Evolutionary conservation across 2,329 filamentous ascomycete genomes (phyloP), one percentile per base, ranked within the genome.

Genomic region (Colletotrichum acutatum): DNA sequence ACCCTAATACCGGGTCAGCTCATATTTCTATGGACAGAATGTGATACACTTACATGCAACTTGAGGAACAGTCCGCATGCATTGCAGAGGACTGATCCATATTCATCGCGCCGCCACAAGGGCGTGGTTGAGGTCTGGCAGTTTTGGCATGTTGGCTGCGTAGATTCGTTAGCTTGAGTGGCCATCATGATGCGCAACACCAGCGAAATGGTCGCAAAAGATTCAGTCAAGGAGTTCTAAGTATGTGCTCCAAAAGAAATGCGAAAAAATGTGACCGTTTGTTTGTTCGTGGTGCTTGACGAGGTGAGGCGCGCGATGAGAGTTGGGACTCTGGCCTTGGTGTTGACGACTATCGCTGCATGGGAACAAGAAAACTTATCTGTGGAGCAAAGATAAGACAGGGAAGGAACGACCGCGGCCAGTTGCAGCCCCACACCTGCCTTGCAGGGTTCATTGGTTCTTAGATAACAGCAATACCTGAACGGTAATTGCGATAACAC

Each of bases 51-150:
- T 9, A 19, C 95, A 82, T 99, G 97, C 77, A 99, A 89, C 89
- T 99, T 99, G 79, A 98, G 90, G 84, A 98, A 99, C 70, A 99
- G 90, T 73, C 97, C 97, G 84, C 97, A 99, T 79, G 97, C 97
- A 85, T 99, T 99, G 91, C 97, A 99, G 65, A 99, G 93, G 49
- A 99, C 96, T 0, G 95, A 93, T 77, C 97, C 97, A 79, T 93
- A 91, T 86, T 99, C 97, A 88, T 99, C 97, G 86, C 97, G 93
- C 79, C 97, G 94, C 97, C 97, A 99, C 81, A 99, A 87, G 54
- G 97, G 97, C 58, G 97, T 99, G 65, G 95, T 98, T 54, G 95
- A 97, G 57, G 97, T 99, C 76, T 91, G 91, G 85, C 97, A 99
- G 83, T 99, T 99, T 83, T 97, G 94, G 84, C 97, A 99, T 77